Conservation (phyloP, 1,284 basidiomycete genomes). For the Apiotrichum laibachii region DNA sequence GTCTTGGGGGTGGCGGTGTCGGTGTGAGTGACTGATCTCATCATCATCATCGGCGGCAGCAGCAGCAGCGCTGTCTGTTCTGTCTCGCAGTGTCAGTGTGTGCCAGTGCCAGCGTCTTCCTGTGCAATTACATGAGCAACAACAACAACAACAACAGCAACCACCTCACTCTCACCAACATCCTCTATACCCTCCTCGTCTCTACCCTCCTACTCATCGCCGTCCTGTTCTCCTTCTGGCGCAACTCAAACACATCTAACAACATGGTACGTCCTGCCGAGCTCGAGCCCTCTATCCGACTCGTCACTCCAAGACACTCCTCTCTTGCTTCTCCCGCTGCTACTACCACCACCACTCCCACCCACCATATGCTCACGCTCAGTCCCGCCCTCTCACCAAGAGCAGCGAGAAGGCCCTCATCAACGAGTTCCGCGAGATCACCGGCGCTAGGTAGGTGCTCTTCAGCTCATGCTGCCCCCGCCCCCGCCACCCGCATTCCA, state of each 20-base stretch:
- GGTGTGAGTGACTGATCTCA: too few relatives aligned
- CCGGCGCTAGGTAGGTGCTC: constrained; percentile 40
- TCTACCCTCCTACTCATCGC: neutral
- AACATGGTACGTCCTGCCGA: constrained; percentile 6
- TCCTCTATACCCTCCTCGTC: neutral
- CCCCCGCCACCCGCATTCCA: too few relatives aligned
- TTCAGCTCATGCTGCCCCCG: neutral
- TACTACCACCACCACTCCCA: too few relatives aligned
- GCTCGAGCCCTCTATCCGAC: too few relatives aligned
- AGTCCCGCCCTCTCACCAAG: constrained; percentile 25
- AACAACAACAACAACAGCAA: neutral
- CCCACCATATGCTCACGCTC: constrained; percentile 4
- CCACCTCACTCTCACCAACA: neutral
- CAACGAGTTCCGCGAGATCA: constrained; percentile 41
- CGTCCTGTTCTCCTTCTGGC: constrained; percentile 6
- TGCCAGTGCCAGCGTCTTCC: too few relatives aligned
- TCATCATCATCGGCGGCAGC: too few relatives aligned
- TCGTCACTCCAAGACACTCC: too few relatives aligned
- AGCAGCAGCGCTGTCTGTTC: too few relatives aligned
- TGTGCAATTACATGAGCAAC: neutral
- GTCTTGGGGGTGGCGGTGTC: too few relatives aligned
- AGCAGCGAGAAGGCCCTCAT: constrained; percentile 25
- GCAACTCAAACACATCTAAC: neutral
- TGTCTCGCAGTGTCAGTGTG: too few relatives aligned
- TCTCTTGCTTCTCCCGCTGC: too few relatives aligned